Percentiles rank a stretch among this genome's conserved stretches.
These are phyloP conservation scores for Phytophthora citricola DNA, from an alignment of 352 stramenopile genomes.

Conservation along the genomic window DNA sequence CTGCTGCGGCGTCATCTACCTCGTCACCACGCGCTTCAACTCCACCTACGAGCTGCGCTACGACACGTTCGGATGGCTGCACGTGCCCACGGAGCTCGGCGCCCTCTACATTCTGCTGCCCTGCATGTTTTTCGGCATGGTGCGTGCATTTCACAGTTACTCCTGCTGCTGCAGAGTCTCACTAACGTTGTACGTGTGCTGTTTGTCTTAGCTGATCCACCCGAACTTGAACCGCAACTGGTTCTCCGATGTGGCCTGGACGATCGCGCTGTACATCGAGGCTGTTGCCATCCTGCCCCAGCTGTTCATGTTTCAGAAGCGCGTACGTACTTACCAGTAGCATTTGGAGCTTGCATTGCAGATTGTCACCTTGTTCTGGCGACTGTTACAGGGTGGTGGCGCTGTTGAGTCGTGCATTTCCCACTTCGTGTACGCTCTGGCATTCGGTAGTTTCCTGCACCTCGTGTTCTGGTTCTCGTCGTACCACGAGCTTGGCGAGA, in stretches of 20 bases:
- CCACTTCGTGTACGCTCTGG: conserved; percentile 97
- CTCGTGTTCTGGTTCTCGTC: conserved; percentile 99
- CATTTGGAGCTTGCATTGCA: background rate
- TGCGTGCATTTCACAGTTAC: conserved; percentile 31
- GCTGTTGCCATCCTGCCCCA: conserved; percentile 97
- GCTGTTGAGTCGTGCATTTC: conserved; percentile 97
- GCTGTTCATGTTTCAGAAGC: conserved; percentile 99
- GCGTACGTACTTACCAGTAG: conserved; percentile 46
- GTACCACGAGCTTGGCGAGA: conserved; percentile 97
- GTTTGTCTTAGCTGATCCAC: conserved; percentile 91
- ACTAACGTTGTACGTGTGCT: conserved; percentile 3
- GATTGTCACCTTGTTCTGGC: conserved; percentile 12
- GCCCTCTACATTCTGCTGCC: conserved; percentile 87
- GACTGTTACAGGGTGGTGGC: conserved; percentile 72
- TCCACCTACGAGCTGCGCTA: conserved; percentile 95
- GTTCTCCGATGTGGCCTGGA: conserved; percentile 97
- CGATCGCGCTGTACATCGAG: conserved; percentile 98
- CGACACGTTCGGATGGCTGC: conserved; percentile 95
- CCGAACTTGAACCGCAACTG: conserved; percentile 97
- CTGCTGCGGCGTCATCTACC: conserved; percentile 90
- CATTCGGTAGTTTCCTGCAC: conserved; percentile 96
- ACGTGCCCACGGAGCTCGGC: conserved; percentile 85
- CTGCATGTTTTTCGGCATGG: conserved; percentile 89
- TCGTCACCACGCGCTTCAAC: conserved; percentile 94
- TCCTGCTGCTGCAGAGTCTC: background rate